phyloP scores from a whole-genome alignment of 768 basidiomycete species.

The Dentipellis fragilis region DNA sequence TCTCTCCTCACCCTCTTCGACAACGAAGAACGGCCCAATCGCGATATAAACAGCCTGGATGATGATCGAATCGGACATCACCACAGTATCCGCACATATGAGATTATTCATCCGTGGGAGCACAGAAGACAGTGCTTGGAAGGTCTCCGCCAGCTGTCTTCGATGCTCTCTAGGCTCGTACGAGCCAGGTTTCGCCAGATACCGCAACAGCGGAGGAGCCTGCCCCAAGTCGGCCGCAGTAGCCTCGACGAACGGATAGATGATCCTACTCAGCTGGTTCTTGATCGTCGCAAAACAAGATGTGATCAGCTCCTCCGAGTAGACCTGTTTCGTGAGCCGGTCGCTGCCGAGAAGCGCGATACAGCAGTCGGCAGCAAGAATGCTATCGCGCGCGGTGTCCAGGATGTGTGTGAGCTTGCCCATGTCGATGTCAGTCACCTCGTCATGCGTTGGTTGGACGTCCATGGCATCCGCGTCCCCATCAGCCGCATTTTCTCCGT shows the following conservation, averaged over 20 bases:
- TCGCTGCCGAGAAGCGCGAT: conserved; percentile 72
- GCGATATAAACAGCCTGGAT: conserved; percentile 90
- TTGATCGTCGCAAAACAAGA: conserved; percentile 69
- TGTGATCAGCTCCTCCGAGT: conserved; percentile 89
- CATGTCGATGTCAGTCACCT: conserved; percentile 37
- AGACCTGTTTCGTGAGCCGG: conserved; percentile 83
- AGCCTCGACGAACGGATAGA: conserved; percentile 84
- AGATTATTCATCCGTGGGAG: conserved; percentile 70
- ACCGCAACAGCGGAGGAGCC: conserved; percentile 39
- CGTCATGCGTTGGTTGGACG: conserved; percentile 10
- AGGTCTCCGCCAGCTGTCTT: conserved; percentile 52
- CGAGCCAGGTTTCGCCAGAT: conserved; percentile 36
- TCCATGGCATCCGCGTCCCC: conserved; percentile 16
- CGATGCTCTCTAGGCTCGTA: conserved; percentile 24
- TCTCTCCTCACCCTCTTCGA: conserved; percentile 49
- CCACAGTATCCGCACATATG: conserved; percentile 57
- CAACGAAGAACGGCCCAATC: conserved; percentile 89
- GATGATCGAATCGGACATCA: conserved; percentile 86
- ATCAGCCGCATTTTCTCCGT: conserved; percentile 19
- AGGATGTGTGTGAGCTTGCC: conserved; percentile 42
- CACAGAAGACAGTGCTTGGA: conserved; percentile 61
- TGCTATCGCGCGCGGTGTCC: conserved; percentile 59
- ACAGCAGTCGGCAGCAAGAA: conserved; percentile 77
- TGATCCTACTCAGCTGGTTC: conserved; percentile 64
- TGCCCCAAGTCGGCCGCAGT: conserved; percentile 29